These are phyloP conservation scores for Arthrobotrys sinensis DNA, from an alignment of 2,329 filamentous ascomycete genomes.

Conservation along the genomic window DNA sequence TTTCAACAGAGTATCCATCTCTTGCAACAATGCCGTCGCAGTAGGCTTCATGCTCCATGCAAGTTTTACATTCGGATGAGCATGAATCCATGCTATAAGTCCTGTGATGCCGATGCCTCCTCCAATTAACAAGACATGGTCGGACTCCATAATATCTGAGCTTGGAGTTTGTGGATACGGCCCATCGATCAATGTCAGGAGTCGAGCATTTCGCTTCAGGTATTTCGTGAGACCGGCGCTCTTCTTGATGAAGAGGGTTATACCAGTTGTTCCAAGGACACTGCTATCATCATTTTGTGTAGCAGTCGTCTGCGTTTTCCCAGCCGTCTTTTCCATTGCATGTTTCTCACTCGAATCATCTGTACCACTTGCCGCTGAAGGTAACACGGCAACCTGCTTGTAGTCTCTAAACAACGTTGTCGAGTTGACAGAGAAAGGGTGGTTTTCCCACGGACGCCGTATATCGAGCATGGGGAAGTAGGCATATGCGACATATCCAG, in stretches of 20 bases:
- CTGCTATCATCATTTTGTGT: background rate
- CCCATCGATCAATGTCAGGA: slow-evolving; percentile 68
- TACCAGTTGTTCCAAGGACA: slow-evolving; percentile 61
- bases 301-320: background rate
- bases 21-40: slow-evolving; percentile 65
- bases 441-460: slow-evolving; percentile 71
- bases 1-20: slow-evolving; percentile 64
- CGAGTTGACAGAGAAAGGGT: slow-evolving; percentile 71
- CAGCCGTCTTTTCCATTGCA: background rate
- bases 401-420: slow-evolving; percentile 63
- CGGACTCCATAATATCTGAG: slow-evolving; percentile 64
- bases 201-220: slow-evolving; percentile 63
- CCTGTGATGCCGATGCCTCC: slow-evolving; percentile 72
- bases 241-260: slow-evolving; percentile 68
- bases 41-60: slow-evolving; percentile 66
- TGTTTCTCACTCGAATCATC: background rate
- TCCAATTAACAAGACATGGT: slow-evolving; percentile 68
- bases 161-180: slow-evolving; percentile 67
- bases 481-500: slow-evolving; percentile 68
- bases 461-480: slow-evolving; percentile 71
- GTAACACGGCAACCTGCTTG: background rate
- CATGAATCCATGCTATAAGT: slow-evolving; percentile 66
- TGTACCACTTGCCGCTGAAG: background rate
- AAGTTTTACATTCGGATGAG: slow-evolving; percentile 67
- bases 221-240: slow-evolving; percentile 66